Conservation (phyloP, 139 green algal species). For the Volvox africanus region DNA sequence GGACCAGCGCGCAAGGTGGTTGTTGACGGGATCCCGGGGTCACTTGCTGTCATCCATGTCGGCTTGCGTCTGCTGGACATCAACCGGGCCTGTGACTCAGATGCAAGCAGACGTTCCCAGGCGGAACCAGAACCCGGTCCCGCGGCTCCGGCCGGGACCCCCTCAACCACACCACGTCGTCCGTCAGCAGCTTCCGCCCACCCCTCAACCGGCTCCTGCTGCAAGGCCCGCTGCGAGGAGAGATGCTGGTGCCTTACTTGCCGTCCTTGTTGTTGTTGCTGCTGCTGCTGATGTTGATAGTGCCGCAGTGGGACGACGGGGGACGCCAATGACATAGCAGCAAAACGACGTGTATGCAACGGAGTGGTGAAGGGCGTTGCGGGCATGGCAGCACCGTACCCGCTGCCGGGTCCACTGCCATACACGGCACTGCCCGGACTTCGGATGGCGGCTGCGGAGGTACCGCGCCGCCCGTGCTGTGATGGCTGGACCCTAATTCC, state of each 20-base stretch:
- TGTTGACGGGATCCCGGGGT: neutral
- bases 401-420: constrained; percentile 3
- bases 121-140: neutral
- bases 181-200: neutral
- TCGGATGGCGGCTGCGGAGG: neutral
- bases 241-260: neutral
- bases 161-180: no score
- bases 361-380: constrained; percentile 34
- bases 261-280: neutral
- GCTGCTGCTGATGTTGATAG: neutral
- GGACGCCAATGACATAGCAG: constrained; percentile 43
- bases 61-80: neutral
- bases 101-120: constrained; percentile 31
- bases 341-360: constrained; percentile 41
- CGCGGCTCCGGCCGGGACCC: neutral
- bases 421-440: neutral
- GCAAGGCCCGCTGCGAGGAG: no score
- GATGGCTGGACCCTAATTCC: neutral
- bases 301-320: neutral
- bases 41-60: neutral
- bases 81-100: neutral
- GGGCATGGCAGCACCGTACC: neutral
- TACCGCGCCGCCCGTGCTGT: neutral
- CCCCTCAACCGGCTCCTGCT: no score
- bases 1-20: neutral